Percentiles rank a stretch among this genome's conserved stretches.
phyloP scores from a whole-genome alignment of 2,329 filamentous ascomycete genomes.

The Cadophora sp. region DNA sequence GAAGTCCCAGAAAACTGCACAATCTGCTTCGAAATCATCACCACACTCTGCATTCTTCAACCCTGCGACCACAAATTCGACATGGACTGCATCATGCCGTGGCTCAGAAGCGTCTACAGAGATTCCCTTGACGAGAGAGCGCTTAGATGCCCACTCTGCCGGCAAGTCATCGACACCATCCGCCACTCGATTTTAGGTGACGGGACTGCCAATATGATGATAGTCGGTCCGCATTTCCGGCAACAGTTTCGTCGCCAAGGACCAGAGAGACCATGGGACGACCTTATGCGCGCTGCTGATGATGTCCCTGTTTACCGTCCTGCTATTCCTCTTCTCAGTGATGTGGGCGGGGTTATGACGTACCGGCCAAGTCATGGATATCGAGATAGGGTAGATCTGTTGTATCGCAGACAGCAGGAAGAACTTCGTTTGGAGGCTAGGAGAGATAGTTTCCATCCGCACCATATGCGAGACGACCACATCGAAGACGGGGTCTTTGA shows the following conservation, averaged over 20 bases:
- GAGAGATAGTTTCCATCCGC: background rate
- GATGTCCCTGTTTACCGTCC: background rate
- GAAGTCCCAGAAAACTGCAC: background rate
- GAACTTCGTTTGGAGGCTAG: background rate
- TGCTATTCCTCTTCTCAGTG: background rate
- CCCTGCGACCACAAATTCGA: slow-evolving; percentile 19
- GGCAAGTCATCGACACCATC: background rate
- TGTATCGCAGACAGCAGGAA: background rate
- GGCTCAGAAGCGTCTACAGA: background rate
- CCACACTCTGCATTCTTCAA: background rate
- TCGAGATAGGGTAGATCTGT: background rate
- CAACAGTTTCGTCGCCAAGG: background rate
- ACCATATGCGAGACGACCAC: background rate
- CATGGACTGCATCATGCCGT: slow-evolving; percentile 12
- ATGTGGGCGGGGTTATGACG: background rate
- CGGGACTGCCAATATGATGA: background rate
- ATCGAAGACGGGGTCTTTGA: background rate
- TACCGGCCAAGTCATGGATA: no score
- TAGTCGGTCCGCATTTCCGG: slow-evolving; percentile 8
- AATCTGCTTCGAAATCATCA: slow-evolving; percentile 10
- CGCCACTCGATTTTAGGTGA: background rate
- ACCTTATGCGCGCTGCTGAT: background rate
- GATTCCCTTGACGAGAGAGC: background rate
- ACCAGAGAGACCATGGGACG: background rate
- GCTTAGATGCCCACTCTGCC: slow-evolving; percentile 16